Evolutionary conservation across 139 green algal genomes (phyloP).

Genomic region (Zygnema cylindricum): DNA sequence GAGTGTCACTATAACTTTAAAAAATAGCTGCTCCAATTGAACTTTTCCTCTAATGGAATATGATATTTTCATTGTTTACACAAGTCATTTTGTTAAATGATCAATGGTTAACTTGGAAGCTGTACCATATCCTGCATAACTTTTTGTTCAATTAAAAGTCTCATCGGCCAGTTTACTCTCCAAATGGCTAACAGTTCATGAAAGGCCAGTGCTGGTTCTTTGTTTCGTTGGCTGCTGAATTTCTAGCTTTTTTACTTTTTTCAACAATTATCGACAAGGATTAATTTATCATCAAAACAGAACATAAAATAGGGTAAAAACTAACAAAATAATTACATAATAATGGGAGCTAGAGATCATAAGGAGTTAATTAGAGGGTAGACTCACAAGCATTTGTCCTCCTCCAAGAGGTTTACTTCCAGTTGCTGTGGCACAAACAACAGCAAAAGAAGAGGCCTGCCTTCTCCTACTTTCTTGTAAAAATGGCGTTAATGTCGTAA

Average conservation of each 20-base stretch:
- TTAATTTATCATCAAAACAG: conserved; percentile 2
- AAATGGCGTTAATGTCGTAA: too few species aligned
- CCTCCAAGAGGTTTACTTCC: neutral
- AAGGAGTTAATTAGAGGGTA: neutral
- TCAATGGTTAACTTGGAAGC: neutral
- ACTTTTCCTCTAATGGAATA: too few species aligned
- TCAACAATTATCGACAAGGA: neutral
- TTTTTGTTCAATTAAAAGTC: neutral
- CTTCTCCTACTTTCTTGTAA: neutral
- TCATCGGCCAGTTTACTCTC: too few species aligned
- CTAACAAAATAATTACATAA: neutral
- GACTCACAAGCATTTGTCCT: conserved; percentile 33
- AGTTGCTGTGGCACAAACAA: conserved; percentile 7
- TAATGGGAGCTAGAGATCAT: neutral
- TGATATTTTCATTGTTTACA: too few species aligned
- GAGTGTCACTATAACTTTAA: too few species aligned
- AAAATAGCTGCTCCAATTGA: too few species aligned
- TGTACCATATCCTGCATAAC: neutral
- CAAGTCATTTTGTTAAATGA: too few species aligned
- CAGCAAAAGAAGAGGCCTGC: neutral
- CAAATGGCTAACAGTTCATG: too few species aligned
- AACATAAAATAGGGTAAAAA: neutral
- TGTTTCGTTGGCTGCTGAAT: neutral
- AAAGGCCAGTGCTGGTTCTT: neutral
- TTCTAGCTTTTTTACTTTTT: neutral